Base-by-base conservation (phyloP, 805 yeast species). In the Metschnikowia dekortorum region DNA sequence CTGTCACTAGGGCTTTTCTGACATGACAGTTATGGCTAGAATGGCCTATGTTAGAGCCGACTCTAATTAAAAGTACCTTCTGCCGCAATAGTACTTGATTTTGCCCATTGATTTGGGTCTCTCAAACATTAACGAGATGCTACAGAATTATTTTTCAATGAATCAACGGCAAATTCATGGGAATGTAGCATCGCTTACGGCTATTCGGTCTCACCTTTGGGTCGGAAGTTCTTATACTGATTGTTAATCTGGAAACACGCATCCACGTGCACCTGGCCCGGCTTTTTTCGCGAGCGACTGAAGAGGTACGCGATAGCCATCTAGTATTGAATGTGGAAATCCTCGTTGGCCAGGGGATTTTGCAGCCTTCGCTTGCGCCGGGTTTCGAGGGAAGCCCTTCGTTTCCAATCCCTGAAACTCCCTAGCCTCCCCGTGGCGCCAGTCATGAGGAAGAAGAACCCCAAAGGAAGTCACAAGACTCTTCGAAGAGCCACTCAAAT, bases 401-500 rank as follows among this genome's bases (percentile, higher is more conserved):
- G 38, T 18, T 42, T 42, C n/a, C 43, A 29, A 22, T 42, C 38
- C 3, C 18, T 11, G 34, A 42, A 26, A n/a, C 38, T 42, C 8
- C 45, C 45, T 10, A 36, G n/a, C 26, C 42, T 38, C 10, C 39
- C 46, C 4, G 44, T 44, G 26, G 37, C 26, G 32, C 47, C 38
- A 35, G 36, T 14, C 45, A 28, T 31, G 10, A 39, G 37, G 37
- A 47, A 46, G 39, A 55, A 48, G 39, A 55, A 46, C 31, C 45
- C 48, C 31, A 39, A 39, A 28, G 39, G 10, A 9, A 48, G 32
- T 26, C 53, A 47, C 14, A 53, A 51, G 43, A 49, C 58, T 8
- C 52, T 57, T 30, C 46, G 60, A 13, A 33, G 60, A 11, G 50
- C 66, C n/a, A 59, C 67, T 31, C 71, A 69, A 49, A 61, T 65